Percentiles rank a stretch among this genome's conserved stretches.
Conservation (phyloP, 1,284 basidiomycete genomes). For the Trichosporon sp. region DNA sequence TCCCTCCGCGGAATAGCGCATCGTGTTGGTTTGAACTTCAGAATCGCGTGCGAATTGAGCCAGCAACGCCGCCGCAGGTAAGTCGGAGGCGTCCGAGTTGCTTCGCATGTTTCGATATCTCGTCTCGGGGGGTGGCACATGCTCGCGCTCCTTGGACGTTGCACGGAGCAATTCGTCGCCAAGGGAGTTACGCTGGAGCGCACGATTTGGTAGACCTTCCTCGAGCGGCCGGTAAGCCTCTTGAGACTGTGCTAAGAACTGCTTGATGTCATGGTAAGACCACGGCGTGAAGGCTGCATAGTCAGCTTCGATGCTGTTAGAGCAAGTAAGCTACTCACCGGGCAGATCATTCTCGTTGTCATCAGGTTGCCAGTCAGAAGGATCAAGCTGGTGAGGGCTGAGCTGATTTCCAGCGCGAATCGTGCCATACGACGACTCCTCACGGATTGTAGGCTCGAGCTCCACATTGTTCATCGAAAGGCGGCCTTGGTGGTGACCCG, state of each 20-base stretch:
- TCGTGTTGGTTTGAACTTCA: background rate
- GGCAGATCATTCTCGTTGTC: too few species aligned
- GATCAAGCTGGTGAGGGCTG: background rate
- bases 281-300: background rate
- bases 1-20: background rate
- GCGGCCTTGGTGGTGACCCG: background rate
- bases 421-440: background rate
- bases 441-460: background rate
- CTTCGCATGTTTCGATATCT: background rate
- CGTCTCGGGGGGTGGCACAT: background rate
- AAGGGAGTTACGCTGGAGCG: background rate
- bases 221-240: background rate
- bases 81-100: background rate
- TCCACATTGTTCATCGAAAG: background rate
- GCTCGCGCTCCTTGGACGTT: background rate
- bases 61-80: background rate
- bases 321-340: too few species aligned
- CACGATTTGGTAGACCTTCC: background rate
- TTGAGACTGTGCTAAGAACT: background rate
- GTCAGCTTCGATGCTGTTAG: background rate
- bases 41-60: background rate
- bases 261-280: background rate
- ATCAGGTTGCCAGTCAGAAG: background rate
- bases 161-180: background rate
- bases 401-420: background rate